Evolutionary conservation across 768 basidiomycete genomes (phyloP).

Genomic region (Podaxis sp.): DNA sequence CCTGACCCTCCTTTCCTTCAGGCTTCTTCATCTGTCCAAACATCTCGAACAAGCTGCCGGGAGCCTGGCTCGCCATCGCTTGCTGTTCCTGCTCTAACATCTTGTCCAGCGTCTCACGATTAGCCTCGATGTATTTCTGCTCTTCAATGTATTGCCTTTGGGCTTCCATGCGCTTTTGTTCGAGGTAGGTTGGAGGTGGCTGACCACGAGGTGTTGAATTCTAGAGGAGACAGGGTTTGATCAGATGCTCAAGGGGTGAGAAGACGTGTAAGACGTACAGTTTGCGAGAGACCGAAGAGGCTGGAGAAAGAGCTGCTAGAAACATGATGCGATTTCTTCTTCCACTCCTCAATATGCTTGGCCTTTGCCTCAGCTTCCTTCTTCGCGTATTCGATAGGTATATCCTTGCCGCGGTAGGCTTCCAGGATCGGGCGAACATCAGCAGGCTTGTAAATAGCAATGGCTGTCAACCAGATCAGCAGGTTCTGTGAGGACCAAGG

Average conservation of each 20-base stretch:
- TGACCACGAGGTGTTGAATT: constrained; percentile 20
- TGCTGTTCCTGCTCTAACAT: constrained; percentile 27
- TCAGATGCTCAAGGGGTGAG: neutral
- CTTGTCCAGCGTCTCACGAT: constrained; percentile 26
- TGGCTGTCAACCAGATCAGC: constrained; percentile 45
- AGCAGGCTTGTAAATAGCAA: constrained; percentile 83
- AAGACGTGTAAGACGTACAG: constrained; percentile 14
- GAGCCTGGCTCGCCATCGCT: constrained; percentile 39
- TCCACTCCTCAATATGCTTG: constrained; percentile 79
- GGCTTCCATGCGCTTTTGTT: constrained; percentile 47
- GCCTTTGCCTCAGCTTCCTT: constrained; percentile 81
- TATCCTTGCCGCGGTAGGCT: constrained; percentile 83
- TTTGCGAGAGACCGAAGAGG: constrained; percentile 33
- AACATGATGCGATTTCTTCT: constrained; percentile 36
- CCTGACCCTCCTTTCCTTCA: neutral
- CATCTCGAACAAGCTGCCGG: constrained; percentile 45
- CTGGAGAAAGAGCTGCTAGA: constrained; percentile 31
- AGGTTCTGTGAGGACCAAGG: neutral
- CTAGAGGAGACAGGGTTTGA: constrained; percentile 7
- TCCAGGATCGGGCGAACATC: constrained; percentile 88
- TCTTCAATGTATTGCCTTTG: constrained; percentile 46
- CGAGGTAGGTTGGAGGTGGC: constrained; percentile 47
- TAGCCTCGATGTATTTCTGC: constrained; percentile 42
- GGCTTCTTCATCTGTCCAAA: constrained; percentile 26
- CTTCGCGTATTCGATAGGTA: constrained; percentile 85